A percentile compares a stretch with the other conserved stretches of the same genome.
These are phyloP conservation scores for Colletotrichum incanum DNA, from an alignment of 2,329 filamentous ascomycete species.

Conservation along the genomic window DNA sequence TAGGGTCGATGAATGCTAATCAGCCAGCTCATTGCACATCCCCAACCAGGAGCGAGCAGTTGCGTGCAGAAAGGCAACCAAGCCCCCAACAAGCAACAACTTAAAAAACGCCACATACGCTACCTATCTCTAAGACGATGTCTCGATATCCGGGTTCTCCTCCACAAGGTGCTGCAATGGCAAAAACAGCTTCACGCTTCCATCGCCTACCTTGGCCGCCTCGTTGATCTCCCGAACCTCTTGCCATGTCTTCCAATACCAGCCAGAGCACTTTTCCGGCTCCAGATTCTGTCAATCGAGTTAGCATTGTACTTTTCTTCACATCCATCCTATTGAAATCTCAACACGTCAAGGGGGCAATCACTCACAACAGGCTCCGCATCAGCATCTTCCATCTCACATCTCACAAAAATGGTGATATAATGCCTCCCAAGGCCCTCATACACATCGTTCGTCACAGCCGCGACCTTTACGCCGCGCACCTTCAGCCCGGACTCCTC, in stretches of 20 bases:
- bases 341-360: not conserved
- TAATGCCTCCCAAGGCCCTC: slow-evolving; percentile 76
- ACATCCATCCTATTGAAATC: not conserved
- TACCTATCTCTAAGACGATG: not conserved
- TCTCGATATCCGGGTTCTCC: slow-evolving; percentile 44
- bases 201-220: slow-evolving; percentile 12
- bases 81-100: not conserved
- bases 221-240: slow-evolving; percentile 52
- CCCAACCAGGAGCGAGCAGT: no score
- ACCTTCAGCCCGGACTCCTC: slow-evolving; percentile 80
- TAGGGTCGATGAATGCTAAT: no score
- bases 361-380: slow-evolving; percentile 58
- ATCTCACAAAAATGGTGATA: slow-evolving; percentile 79
- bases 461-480: slow-evolving; percentile 66
- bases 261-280: slow-evolving; percentile 66
- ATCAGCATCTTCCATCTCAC: slow-evolving; percentile 61
- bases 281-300: slow-evolving; percentile 54
- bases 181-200: slow-evolving; percentile 50
- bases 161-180: slow-evolving; percentile 52
- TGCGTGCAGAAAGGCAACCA: no score
- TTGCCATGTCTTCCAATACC: slow-evolving; percentile 65
- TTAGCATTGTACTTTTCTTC: not conserved
- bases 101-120: not conserved
- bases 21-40: not conserved
- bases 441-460: slow-evolving; percentile 79